Evolutionary conservation across 805 yeast genomes (phyloP).

Genomic region (Yamadazyma nakazawae): DNA sequence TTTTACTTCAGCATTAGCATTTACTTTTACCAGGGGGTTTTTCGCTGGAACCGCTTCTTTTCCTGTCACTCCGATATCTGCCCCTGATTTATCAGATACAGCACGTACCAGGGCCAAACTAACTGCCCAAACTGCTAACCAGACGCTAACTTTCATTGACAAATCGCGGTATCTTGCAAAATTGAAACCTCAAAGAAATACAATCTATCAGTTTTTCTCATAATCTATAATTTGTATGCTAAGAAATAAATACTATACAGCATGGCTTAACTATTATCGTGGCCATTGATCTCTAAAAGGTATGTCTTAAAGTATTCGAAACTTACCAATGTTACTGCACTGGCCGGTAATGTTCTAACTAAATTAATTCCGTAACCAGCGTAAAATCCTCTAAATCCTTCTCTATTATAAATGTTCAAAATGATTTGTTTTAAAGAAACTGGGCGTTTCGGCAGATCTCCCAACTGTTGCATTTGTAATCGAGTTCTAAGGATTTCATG

Average conservation of each 20-base stretch:
- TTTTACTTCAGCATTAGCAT: not conserved
- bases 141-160: not conserved
- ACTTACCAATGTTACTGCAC: conserved; percentile 91
- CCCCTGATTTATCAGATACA: not conserved
- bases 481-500: conserved; percentile 93
- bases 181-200: not conserved
- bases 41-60: not conserved
- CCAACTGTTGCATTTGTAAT: conserved; percentile 60
- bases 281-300: conserved; percentile 29
- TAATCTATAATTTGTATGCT: not conserved
- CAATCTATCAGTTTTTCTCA: not conserved
- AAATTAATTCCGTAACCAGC: conserved; percentile 85
- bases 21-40: not conserved
- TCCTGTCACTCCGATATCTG: not conserved
- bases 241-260: not conserved
- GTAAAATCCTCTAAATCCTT: conserved; percentile 81
- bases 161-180: not conserved
- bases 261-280: not conserved
- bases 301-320: conserved; percentile 75
- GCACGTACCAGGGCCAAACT: not conserved
- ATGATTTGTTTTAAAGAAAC: conserved; percentile 28
- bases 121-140: not conserved
- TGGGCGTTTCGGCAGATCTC: not conserved
- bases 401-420: conserved; percentile 49
- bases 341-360: conserved; percentile 88